Conservation (phyloP, 148 eudicot species). For the Amaranthus cruentus region DNA sequence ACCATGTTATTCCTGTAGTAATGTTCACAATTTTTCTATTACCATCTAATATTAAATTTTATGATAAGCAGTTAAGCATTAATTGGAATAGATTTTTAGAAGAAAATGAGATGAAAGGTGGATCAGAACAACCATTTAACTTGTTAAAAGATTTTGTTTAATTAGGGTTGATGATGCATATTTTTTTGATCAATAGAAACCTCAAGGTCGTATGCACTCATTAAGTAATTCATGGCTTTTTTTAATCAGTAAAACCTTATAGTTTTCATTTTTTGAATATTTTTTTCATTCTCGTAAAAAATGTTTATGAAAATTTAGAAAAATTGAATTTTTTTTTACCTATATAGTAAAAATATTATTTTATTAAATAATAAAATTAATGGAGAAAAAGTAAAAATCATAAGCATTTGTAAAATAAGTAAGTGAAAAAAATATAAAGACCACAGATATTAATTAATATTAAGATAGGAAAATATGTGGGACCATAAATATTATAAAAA, state of each 20-base stretch:
- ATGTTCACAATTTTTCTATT: slow-evolving; percentile 4
- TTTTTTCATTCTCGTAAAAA: too few species aligned
- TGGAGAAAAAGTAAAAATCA: too few species aligned
- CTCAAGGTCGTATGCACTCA: slow-evolving; percentile 24
- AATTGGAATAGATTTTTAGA: slow-evolving; percentile 17
- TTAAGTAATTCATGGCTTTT: slow-evolving; percentile 33
- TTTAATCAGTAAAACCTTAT: background rate
- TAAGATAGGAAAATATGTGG: too few species aligned
- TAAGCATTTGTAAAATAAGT: too few species aligned
- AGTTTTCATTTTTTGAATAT: background rate
- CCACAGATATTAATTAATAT: too few species aligned
- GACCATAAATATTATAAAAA: too few species aligned
- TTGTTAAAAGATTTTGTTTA: too few species aligned
- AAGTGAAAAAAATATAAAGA: too few species aligned
- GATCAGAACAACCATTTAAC: slow-evolving; percentile 9
- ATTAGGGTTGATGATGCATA: slow-evolving; percentile 32
- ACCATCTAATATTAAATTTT: slow-evolving; percentile 7
- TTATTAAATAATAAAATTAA: too few species aligned
- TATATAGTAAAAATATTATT: too few species aligned
- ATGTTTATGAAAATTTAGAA: slow-evolving; percentile 10
- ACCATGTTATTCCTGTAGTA: too few species aligned
- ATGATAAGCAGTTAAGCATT: slow-evolving; percentile 10
- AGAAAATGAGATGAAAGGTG: slow-evolving; percentile 23
- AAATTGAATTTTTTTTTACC: too few species aligned
- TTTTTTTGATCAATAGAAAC: slow-evolving; percentile 27